Conservation (phyloP, 2,329 filamentous ascomycete species). For the Macrophomina tecta region DNA sequence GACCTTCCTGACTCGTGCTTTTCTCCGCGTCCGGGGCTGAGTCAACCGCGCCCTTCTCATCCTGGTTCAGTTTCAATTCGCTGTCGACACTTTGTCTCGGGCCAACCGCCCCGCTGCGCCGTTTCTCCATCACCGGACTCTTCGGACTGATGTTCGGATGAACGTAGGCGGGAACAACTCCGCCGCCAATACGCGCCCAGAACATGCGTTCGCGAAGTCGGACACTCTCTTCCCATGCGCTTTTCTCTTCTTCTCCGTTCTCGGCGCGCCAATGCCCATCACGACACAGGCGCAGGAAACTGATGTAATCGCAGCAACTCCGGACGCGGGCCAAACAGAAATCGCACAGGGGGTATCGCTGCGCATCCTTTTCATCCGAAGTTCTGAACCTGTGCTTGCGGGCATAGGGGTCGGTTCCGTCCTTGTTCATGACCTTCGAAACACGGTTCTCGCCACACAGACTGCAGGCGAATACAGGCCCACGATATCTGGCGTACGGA, state of each 20-base stretch:
- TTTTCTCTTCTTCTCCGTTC: conserved; percentile 81
- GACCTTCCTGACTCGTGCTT: conserved; percentile 7
- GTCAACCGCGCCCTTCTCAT: conserved; percentile 9
- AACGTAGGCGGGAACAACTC: conserved; percentile 72
- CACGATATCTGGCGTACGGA: conserved; percentile 58
- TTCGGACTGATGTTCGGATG: conserved; percentile 40
- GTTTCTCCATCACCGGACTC: conserved; percentile 35
- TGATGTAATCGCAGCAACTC: conserved; percentile 89
- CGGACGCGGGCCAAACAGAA: conserved; percentile 86
- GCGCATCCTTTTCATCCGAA: conserved; percentile 83
- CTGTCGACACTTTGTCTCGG: conserved; percentile 37
- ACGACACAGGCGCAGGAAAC: conserved; percentile 87
- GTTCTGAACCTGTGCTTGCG: conserved; percentile 89
- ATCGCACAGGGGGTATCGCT: conserved; percentile 86
- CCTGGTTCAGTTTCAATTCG: conserved; percentile 20
- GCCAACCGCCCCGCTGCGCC: conserved; percentile 31
- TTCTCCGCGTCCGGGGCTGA: conserved; percentile 1
- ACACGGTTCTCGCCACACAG: conserved; percentile 81
- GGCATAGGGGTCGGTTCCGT: conserved; percentile 63
- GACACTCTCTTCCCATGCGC: conserved; percentile 94
- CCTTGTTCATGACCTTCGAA: conserved; percentile 20
- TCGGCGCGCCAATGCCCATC: conserved; percentile 91
- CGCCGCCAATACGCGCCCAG: conserved; percentile 90
- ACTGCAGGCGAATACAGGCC: conserved; percentile 73
- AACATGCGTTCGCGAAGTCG: conserved; percentile 93